A percentile compares a stretch with the other conserved stretches of the same genome.
These are phyloP conservation scores for Monosporascus sp. DNA, from an alignment of 2,329 filamentous ascomycete species.

Conservation along the genomic window DNA sequence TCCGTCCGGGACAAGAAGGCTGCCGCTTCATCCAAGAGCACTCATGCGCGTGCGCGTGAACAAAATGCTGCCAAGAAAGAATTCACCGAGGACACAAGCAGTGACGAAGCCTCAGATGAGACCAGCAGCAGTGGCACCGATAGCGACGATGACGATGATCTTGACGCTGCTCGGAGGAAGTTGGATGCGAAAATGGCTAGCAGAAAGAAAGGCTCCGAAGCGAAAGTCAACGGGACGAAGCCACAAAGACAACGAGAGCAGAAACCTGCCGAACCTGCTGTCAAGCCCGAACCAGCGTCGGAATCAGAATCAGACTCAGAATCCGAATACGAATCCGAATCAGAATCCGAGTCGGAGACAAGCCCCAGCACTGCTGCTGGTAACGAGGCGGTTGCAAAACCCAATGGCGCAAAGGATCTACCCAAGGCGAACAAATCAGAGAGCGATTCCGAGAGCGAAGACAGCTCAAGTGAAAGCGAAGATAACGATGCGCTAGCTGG, in stretches of 20 bases:
- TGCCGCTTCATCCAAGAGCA: constrained; percentile 10
- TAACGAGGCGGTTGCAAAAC: constrained; percentile 10
- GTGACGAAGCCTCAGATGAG: constrained; percentile 24
- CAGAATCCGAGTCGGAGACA: constrained; percentile 8
- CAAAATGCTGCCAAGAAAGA: constrained; percentile 12
- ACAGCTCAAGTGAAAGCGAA: constrained; percentile 29
- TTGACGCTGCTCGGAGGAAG: constrained; percentile 27
- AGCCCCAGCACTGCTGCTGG: constrained; percentile 10
- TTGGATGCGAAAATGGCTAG: constrained; percentile 21
- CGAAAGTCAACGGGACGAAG: constrained; percentile 13
- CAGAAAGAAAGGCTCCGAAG: constrained; percentile 22
- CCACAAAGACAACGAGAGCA: constrained; percentile 13
- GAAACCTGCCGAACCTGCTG: constrained; percentile 7
- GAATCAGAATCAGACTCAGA: constrained; percentile 6
- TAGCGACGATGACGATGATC: constrained; percentile 24
- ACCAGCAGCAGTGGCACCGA: constrained; percentile 30
- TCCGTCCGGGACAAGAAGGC: constrained; percentile 19
- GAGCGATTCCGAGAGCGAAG: constrained; percentile 16
- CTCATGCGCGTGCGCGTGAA: constrained; percentile 8
- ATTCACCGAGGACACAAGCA: constrained; percentile 24
- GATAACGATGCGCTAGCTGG: constrained; percentile 24
- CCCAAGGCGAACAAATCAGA: constrained; percentile 9
- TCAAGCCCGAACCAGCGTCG: constrained; percentile 5
- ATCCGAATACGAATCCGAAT: constrained; percentile 7
- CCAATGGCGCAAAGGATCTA: constrained; percentile 17